phyloP scores from a whole-genome alignment of 129 eudicot genomes.

The Flaveria bidentis region DNA sequence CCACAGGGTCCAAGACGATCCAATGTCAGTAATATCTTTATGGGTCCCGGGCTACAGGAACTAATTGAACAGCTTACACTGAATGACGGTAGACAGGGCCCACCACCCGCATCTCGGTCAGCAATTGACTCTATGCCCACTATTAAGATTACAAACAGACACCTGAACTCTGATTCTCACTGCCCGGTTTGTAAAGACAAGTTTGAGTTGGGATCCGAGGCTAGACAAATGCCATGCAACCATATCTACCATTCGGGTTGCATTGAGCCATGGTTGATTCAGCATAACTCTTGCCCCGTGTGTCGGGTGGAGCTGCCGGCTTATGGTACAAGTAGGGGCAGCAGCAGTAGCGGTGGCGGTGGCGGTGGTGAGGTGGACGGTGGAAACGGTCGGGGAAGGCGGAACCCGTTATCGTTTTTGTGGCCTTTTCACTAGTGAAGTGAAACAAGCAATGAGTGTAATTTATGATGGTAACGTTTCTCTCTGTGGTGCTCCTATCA shows the following conservation, averaged over 20 bases:
- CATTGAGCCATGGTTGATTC: conserved; percentile 90
- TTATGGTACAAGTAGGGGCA: conserved; percentile 45
- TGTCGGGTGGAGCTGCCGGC: conserved; percentile 85
- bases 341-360: conserved; percentile 29
- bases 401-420: conserved; percentile 70
- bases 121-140: conserved; percentile 95
- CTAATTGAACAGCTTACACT: conserved; percentile 66
- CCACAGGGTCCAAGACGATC: conserved; percentile 54
- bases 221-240: conserved; percentile 86
- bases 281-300: conserved; percentile 94
- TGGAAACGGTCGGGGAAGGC: conserved; percentile 52
- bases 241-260: conserved; percentile 89
- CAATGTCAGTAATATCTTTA: conserved; percentile 52
- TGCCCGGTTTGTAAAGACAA: conserved; percentile 92
- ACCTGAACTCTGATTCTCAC: conserved; percentile 77
- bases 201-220: conserved; percentile 81
- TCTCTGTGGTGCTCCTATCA: conserved; percentile 14
- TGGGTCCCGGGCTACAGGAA: conserved; percentile 74
- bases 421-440: conserved; percentile 74
- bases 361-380: conserved; percentile 36
- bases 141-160: conserved; percentile 66
- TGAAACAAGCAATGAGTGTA: conserved; percentile 14
- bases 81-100: conserved; percentile 64
- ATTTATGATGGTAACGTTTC: conserved; percentile 1
- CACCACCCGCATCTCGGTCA: conserved; percentile 89